phyloP scores from a whole-genome alignment of 176 grass and related monocot species.

The Triticum monococcum region DNA sequence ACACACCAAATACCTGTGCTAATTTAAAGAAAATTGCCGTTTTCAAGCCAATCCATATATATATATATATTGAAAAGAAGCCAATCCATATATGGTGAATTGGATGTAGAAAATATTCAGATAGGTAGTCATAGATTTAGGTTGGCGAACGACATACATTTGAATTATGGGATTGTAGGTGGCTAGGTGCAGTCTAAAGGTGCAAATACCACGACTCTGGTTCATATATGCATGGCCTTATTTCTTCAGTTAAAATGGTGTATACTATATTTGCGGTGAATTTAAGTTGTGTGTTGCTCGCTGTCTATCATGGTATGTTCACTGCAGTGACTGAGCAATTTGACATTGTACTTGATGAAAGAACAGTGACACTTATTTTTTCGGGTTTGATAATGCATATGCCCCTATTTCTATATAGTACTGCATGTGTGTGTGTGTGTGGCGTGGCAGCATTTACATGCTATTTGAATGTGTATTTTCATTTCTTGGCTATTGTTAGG shows the following conservation, averaged over 20 bases:
- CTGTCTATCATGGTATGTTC: not conserved
- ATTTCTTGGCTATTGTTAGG: conserved; percentile 32
- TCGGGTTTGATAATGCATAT: not conserved
- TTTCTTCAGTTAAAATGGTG: not conserved
- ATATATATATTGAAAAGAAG: too few species aligned
- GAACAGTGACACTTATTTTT: not conserved
- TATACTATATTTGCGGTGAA: not conserved
- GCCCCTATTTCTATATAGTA: not conserved
- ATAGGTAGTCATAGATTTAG: not conserved
- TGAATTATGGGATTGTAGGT: not conserved
- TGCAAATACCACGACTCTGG: not conserved
- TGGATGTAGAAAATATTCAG: not conserved
- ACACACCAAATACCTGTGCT: not conserved
- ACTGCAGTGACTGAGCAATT: not conserved
- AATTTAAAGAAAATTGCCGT: not conserved
- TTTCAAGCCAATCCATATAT: not conserved
- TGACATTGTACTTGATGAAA: not conserved
- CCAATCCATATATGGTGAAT: not conserved
- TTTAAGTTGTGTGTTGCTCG: not conserved
- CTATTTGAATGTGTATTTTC: not conserved
- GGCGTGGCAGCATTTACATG: not conserved
- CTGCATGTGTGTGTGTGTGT: not conserved
- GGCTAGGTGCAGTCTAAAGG: not conserved
- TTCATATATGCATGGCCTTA: not conserved
- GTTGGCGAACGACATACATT: not conserved